Evolutionary conservation across 768 basidiomycete species (phyloP), one percentile per base, ranked within the genome.

Genomic region (Kondoa malvinella): DNA sequence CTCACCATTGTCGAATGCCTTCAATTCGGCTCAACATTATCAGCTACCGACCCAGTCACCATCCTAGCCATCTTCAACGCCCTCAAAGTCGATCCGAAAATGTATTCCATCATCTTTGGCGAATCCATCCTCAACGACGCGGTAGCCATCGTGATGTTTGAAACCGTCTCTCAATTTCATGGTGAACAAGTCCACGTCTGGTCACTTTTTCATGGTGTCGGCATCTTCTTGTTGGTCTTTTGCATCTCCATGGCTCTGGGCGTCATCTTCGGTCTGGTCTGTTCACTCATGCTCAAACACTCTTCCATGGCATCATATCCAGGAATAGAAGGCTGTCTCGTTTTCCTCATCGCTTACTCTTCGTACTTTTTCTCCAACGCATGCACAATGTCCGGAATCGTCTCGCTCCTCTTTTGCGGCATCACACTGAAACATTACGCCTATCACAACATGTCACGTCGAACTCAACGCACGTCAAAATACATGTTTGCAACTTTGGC

Each of bases 341-440:
- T 96, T 66, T 86, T 92, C 0, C 83, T 99, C 61, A 86, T 87
- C 68, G 94, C 95, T 26, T 96, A 96, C 77, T 95, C 90, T 0
- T 89, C 87, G 79, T 97, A 97, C 79, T 99, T 99, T 80, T 92
- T 99, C 81, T 92, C 90, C n/a, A 99, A 90, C 71, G 92, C 91
- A 3, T 77, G 92, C 50, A 84, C 85, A 58, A 91, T 95, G 88
- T 21, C 56, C 76, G 94, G 95, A 63, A 96, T 97, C 77, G 92
- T 97, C 57, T 95, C 92, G 2, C 83, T 97, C 56, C 85, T 97
- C 58, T 96, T 99, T 81, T 97, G 94, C 76, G 94, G 95, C 69
- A 95, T 99, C 76, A 99, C 95, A 2, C 83, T 99, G 73, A 99
- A 99, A 78, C 95, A 99, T 76, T 97, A 99, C 75, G 95, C 94